phyloP scores from a whole-genome alignment of 2,329 filamentous ascomycete genomes.

The Pseudogymnoascus sp. region DNA sequence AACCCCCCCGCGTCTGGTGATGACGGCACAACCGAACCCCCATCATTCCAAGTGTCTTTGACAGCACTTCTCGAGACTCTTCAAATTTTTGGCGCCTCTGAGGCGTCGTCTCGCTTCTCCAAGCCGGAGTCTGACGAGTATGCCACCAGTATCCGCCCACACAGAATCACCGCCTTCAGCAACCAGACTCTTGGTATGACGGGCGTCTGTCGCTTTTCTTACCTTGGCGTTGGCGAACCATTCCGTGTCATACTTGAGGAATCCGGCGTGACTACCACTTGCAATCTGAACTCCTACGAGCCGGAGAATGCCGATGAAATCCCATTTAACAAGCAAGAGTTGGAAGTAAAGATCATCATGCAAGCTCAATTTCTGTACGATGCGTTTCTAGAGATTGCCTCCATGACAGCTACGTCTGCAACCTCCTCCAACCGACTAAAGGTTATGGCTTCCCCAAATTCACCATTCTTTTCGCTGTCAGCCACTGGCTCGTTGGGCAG shows the following conservation, averaged over 20 bases:
- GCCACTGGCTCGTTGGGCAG: slow-evolving; percentile 53
- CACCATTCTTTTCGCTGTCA: slow-evolving; percentile 61
- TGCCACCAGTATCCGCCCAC: slow-evolving; percentile 53
- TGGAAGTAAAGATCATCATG: slow-evolving; percentile 94
- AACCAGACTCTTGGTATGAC: slow-evolving; percentile 75
- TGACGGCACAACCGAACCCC: slow-evolving; percentile 37
- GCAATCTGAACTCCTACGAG: slow-evolving; percentile 82
- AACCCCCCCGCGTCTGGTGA: slow-evolving; percentile 40
- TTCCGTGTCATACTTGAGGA: slow-evolving; percentile 84
- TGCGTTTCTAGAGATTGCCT: slow-evolving; percentile 58
- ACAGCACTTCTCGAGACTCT: slow-evolving; percentile 84
- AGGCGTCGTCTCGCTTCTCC: slow-evolving; percentile 50
- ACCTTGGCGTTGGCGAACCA: slow-evolving; percentile 65
- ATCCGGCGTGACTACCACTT: slow-evolving; percentile 77
- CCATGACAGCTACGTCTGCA: slow-evolving; percentile 28
- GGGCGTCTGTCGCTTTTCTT: slow-evolving; percentile 78
- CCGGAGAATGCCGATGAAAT: slow-evolving; percentile 71
- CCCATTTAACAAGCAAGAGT: slow-evolving; percentile 71
- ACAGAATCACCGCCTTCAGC: slow-evolving; percentile 68
- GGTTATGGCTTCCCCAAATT: slow-evolving; percentile 53
- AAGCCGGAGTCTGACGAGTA: slow-evolving; percentile 54
- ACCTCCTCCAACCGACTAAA: slow-evolving; percentile 68
- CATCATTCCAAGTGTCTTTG: slow-evolving; percentile 80
- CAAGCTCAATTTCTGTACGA: slow-evolving; percentile 66
- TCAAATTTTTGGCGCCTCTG: slow-evolving; percentile 88